Conservation (phyloP, 2,329 filamentous ascomycete genomes). For the Apiospora malaysiana region DNA sequence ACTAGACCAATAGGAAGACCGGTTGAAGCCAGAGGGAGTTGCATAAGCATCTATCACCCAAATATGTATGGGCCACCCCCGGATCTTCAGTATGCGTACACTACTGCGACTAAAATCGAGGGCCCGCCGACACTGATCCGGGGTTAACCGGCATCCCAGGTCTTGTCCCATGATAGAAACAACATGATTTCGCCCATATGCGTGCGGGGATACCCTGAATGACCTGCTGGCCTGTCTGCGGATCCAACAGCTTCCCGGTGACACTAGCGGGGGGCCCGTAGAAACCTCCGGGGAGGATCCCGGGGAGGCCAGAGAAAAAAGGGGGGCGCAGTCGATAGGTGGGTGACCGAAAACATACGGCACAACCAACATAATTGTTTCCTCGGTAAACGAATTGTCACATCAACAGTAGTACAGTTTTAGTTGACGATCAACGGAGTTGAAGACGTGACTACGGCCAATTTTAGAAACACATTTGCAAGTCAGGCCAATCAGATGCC, state of each 20-base stretch:
- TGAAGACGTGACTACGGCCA: not conserved
- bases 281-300: not conserved
- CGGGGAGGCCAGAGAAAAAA: not conserved
- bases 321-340: not conserved
- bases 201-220: not conserved
- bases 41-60: not conserved
- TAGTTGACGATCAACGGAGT: not conserved
- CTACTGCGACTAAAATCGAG: not conserved
- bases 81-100: not conserved
- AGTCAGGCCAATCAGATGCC: not conserved
- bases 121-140: not conserved
- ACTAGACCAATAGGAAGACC: not conserved
- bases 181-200: not conserved
- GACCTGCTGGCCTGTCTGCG: not conserved
- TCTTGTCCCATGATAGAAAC: not conserved
- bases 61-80: not conserved
- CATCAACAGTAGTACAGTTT: not conserved
- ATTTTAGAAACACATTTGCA: not conserved
- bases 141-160: constrained; percentile 2
- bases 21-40: not conserved
- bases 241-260: not conserved
- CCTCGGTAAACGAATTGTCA: not conserved
- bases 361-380: not conserved
- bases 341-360: not conserved
- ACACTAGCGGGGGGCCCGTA: not conserved